Conservation (phyloP, 106 monocot species). For the Dendrobium nobile region DNA sequence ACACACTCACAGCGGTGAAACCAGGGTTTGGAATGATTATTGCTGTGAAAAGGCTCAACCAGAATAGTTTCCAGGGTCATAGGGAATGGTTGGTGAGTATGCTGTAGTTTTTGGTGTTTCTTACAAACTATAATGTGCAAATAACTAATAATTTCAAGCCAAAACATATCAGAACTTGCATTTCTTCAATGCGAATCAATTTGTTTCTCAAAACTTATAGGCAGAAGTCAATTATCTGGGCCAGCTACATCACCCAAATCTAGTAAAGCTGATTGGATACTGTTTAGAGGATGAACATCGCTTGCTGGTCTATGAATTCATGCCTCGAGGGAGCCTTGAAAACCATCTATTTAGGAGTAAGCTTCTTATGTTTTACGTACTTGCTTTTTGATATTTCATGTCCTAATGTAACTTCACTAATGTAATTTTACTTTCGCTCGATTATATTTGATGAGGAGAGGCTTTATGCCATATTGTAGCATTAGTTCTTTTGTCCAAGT, state of each 20-base stretch:
- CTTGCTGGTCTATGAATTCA: conserved; percentile 89
- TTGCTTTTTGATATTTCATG: background rate
- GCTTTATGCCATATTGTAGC: background rate
- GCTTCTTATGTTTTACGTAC: conserved; percentile 7
- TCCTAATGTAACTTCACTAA: background rate
- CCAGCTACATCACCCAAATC: conserved; percentile 69
- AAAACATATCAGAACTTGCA: background rate
- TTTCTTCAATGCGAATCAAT: background rate
- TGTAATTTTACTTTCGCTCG: background rate
- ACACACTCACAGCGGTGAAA: conserved; percentile 36
- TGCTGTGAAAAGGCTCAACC: conserved; percentile 69
- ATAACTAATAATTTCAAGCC: background rate
- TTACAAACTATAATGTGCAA: background rate
- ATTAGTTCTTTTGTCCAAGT: background rate
- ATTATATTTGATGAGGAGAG: background rate
- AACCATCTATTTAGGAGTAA: conserved; percentile 96
- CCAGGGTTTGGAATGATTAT: conserved; percentile 60
- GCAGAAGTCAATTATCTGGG: conserved; percentile 91
- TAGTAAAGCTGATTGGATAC: conserved; percentile 79
- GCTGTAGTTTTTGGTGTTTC: background rate
- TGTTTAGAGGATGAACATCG: conserved; percentile 85
- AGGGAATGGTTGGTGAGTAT: conserved; percentile 74
- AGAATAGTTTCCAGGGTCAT: conserved; percentile 65
- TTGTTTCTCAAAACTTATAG: conserved; percentile 21
- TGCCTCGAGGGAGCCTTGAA: conserved; percentile 90